Percentiles rank a stretch among this genome's conserved stretches.
phyloP scores from a whole-genome alignment of 2,329 filamentous ascomycete species.

The Claviceps purpurea region DNA sequence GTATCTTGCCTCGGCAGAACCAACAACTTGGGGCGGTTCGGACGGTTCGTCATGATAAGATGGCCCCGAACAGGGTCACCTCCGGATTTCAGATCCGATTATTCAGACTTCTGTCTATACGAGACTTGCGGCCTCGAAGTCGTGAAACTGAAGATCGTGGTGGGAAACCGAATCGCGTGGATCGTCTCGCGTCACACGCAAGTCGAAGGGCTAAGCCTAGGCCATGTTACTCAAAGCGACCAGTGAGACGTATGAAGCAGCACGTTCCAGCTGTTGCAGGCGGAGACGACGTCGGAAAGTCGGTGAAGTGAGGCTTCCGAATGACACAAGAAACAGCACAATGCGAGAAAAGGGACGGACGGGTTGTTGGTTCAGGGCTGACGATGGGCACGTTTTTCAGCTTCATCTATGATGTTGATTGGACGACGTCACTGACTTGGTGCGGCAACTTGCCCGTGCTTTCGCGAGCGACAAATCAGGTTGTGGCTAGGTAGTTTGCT shows the following conservation, averaged over 20 bases:
- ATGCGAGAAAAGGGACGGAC: not conserved
- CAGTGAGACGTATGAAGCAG: not conserved
- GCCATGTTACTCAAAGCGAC: not conserved
- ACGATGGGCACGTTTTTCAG: too few relatives aligned
- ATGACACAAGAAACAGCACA: not conserved
- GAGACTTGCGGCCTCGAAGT: not conserved
- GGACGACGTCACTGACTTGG: not conserved
- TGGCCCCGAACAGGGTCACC: not conserved
- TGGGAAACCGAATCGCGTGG: conserved; percentile 1
- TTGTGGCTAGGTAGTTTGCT: too few relatives aligned
- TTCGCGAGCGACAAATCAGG: too few relatives aligned
- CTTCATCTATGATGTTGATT: not conserved
- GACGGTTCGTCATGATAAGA: conserved; percentile 5
- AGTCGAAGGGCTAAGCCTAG: not conserved
- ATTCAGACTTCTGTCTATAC: too few relatives aligned
- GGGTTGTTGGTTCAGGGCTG: too few relatives aligned
- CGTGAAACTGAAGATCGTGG: not conserved
- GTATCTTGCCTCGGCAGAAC: not conserved
- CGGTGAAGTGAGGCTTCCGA: too few relatives aligned
- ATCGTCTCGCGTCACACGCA: not conserved
- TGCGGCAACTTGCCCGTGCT: not conserved
- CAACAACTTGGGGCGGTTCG: conserved; percentile 3
- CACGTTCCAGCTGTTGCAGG: not conserved
- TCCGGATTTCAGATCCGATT: too few relatives aligned
- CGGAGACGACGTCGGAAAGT: too few relatives aligned